These are phyloP conservation scores for Euphorbia lathyris DNA, from an alignment of 345 rosid genomes.

Conservation along the genomic window DNA sequence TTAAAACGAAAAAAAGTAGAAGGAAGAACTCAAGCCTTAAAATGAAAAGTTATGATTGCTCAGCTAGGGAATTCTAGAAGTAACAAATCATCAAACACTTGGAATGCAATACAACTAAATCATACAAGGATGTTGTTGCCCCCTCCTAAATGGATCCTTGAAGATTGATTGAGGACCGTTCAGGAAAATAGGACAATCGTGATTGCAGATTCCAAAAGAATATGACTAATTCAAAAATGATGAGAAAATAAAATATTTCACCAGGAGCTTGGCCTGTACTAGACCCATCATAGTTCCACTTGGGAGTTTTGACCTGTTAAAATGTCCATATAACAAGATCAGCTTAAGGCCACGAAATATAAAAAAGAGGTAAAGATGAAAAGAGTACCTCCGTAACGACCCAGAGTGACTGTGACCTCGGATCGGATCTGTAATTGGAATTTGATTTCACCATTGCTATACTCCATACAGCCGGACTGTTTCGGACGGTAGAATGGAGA, in stretches of 20 bases:
- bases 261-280: constrained; percentile 96
- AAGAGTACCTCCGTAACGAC: no score
- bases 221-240: not conserved
- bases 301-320: constrained; percentile 28
- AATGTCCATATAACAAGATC: no score
- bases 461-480: no score
- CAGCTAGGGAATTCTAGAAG: not conserved
- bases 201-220: not conserved
- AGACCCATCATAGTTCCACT: constrained; percentile 69
- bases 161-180: constrained; percentile 92
- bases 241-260: constrained; percentile 21
- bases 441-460: no score
- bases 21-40: no score
- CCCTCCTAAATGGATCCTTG: constrained; percentile 83
- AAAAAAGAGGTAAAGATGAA: no score
- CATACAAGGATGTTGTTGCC: constrained; percentile 88
- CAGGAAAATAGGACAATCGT: constrained; percentile 6
- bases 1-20: no score
- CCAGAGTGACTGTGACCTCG: no score
- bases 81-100: constrained; percentile 1
- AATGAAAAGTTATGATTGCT: not conserved
- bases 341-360: no score
- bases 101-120: not conserved
- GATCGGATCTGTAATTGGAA: no score
- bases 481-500: no score